Base-by-base conservation (phyloP, 1,284 basidiomycete species). In the Sporisorium reilianum region DNA sequence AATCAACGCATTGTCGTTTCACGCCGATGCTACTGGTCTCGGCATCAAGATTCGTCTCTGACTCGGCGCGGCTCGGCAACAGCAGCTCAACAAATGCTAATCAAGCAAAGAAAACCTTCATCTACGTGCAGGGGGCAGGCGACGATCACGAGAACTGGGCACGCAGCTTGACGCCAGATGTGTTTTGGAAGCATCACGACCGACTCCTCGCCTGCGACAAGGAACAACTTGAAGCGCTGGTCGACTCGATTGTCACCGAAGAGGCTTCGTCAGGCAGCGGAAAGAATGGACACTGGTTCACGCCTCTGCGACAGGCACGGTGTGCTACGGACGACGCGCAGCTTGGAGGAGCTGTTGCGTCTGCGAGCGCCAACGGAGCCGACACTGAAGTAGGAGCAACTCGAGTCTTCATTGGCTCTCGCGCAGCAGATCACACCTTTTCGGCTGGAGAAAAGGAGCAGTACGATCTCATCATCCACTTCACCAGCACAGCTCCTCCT, bases 91-190 rank as follows among this genome's bases (percentile, higher is more conserved):
- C 4, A 0, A 16, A 38, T 3, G 11, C 1, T 0, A 2, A 38
- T 2, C 7, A 26, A 22, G 11, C 44, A 5, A 4, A 18, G 4
- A 6, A 32, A 1, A 89, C 90, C 0, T 94, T 89, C 79, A 87
- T 89, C 5, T 95, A 95, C 78, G 89, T 95, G 9, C 93, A 95
- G 84, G 94, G 94, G 2, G 92, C 92, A 0, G 93, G 93, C 0
- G 93, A 95, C 79, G 93, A 95, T 78, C 93, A 95, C 78, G 93
- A 95, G 81, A 86, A 91, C 9, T 95, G 93, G 93, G 89, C 91
- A 2, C 75, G 91, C 88, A 92, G 92, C 1, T 85, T 95, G 57
- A 91, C 90, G 0, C 92, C 94, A 0, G 78, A 85, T 10, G 64
- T 90, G 12, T 95, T 91, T 80, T 95, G 94, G 94, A 75, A 78